Evolutionary conservation across 164 flowering plant species (phyloP).

Genomic region (Macadamia tetraphylla): DNA sequence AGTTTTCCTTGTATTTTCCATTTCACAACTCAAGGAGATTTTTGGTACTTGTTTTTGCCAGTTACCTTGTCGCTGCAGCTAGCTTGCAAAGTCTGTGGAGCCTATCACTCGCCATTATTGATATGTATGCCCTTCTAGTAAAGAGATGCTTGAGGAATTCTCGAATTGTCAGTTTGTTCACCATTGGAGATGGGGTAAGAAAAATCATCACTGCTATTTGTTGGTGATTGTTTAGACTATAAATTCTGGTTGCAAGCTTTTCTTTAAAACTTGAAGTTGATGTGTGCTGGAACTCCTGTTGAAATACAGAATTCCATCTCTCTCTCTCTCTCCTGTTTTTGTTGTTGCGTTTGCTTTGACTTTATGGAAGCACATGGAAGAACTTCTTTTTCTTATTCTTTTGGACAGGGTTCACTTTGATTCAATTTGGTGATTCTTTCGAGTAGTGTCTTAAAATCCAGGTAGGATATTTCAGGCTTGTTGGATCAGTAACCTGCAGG

Average conservation of each 20-base stretch:
- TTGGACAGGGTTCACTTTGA: too few species aligned
- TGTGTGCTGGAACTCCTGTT: too few species aligned
- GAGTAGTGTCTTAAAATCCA: too few species aligned
- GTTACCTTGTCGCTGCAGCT: slow-evolving; percentile 73
- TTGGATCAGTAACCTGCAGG: too few species aligned
- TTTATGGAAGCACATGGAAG: too few species aligned
- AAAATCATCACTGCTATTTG: not conserved
- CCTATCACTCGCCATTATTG: slow-evolving; percentile 53
- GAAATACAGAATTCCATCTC: too few species aligned
- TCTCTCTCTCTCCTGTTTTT: too few species aligned
- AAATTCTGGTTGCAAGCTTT: not conserved
- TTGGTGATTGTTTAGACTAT: not conserved
- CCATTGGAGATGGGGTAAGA: slow-evolving; percentile 90
- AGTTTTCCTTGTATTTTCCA: not conserved
- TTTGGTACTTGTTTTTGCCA: slow-evolving; percentile 23
- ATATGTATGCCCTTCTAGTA: slow-evolving; percentile 64
- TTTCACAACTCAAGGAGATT: not conserved
- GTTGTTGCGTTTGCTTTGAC: too few species aligned
- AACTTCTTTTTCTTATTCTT: too few species aligned
- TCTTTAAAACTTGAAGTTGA: not conserved
- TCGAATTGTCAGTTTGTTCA: slow-evolving; percentile 36
- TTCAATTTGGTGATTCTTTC: too few species aligned
- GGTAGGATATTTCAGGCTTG: too few species aligned
- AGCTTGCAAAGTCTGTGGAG: slow-evolving; percentile 78
- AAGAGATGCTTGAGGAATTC: slow-evolving; percentile 53